A percentile compares a stretch with the other conserved stretches of the same genome.
Conservation (phyloP, 768 basidiomycete species). For the Termitomyces bulborhizus region DNA sequence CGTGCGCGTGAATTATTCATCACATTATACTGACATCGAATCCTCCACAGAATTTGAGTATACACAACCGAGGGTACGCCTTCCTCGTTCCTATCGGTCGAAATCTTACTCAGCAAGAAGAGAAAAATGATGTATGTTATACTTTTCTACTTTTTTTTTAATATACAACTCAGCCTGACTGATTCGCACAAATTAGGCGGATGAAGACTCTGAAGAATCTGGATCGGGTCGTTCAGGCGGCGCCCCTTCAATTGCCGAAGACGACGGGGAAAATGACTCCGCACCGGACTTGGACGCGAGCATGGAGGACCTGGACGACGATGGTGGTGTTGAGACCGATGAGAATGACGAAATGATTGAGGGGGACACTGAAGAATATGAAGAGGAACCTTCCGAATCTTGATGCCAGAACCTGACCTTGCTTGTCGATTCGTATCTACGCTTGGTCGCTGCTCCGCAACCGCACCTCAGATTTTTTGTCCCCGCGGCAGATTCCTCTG, state of each 20-base stretch:
- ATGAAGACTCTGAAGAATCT: conserved; percentile 45
- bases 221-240: conserved; percentile 35
- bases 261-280: conserved; percentile 45
- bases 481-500: neutral
- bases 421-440: neutral
- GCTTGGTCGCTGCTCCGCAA: neutral
- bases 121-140: conserved; percentile 73
- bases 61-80: conserved; percentile 60
- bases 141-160: neutral
- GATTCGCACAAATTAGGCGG: conserved; percentile 24
- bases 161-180: too few relatives aligned
- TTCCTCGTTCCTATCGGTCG: conserved; percentile 73
- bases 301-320: conserved; percentile 52
- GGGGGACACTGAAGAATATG: conserved; percentile 46
- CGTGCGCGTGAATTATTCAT: conserved; percentile 30
- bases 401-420: conserved; percentile 9
- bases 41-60: conserved; percentile 40
- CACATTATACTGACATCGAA: conserved; percentile 4
- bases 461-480: neutral
- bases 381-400: conserved; percentile 38
- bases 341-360: conserved; percentile 36
- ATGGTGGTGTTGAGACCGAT: conserved; percentile 38
- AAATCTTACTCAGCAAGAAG: conserved; percentile 68
- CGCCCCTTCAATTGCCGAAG: conserved; percentile 37
- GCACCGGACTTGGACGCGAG: conserved; percentile 54